Evolutionary conservation across 768 basidiomycete genomes (phyloP).

Genomic region (Cubamyces lactineus): DNA sequence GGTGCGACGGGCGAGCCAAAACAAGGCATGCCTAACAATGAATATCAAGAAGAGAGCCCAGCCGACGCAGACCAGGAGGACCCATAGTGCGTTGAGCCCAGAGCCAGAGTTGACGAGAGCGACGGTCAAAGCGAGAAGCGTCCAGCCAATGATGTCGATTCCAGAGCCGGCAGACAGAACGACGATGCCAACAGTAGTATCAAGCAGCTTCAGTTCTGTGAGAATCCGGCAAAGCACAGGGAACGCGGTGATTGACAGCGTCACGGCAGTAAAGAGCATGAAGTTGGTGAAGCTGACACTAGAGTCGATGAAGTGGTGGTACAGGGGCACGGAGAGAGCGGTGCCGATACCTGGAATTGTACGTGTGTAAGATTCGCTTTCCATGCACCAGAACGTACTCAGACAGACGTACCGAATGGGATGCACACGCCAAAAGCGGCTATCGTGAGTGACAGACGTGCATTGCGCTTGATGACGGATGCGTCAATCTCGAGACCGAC

Average conservation of each 20-base stretch:
- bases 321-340: constrained; percentile 72
- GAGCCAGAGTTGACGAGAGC: constrained; percentile 79
- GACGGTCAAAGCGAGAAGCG: constrained; percentile 80
- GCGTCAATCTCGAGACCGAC: constrained; percentile 86
- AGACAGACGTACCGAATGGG: constrained; percentile 49
- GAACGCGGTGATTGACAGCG: constrained; percentile 81
- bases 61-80: constrained; percentile 69
- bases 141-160: constrained; percentile 71
- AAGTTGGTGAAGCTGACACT: constrained; percentile 77
- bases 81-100: constrained; percentile 78
- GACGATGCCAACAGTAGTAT: constrained; percentile 83
- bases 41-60: constrained; percentile 69
- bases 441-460: constrained; percentile 57
- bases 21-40: constrained; percentile 64
- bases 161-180: constrained; percentile 82
- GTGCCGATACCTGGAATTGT: constrained; percentile 63
- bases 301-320: constrained; percentile 62
- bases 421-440: constrained; percentile 70
- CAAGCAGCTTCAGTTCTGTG: constrained; percentile 78
- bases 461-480: constrained; percentile 65
- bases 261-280: constrained; percentile 83
- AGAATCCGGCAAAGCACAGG: constrained; percentile 86
- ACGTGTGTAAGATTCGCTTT: background rate
- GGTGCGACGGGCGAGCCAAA: constrained; percentile 53
- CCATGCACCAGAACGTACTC: background rate